Conservation (phyloP, 2,329 filamentous ascomycete genomes). For the Fusarium sp. region DNA sequence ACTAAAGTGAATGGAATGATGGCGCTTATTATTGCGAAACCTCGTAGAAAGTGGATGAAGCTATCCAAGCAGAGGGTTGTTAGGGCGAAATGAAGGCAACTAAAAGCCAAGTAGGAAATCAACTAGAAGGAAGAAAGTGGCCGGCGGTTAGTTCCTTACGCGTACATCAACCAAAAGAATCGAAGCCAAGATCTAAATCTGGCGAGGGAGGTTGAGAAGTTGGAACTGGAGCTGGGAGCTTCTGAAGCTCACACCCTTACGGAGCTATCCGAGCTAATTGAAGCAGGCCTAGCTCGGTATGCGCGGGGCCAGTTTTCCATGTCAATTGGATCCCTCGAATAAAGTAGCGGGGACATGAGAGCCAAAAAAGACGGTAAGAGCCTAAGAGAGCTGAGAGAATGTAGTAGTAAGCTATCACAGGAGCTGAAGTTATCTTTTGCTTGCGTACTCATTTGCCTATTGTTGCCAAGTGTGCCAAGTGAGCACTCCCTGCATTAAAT, state of each 20-base stretch:
- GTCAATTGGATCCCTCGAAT: constrained; percentile 6
- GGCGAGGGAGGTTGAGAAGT: background rate
- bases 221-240: background rate
- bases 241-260: background rate
- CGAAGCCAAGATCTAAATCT: constrained; percentile 4
- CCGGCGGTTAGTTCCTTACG: background rate
- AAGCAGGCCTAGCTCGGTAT: background rate
- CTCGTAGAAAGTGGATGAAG: background rate
- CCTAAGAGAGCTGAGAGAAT: background rate
- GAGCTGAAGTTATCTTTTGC: background rate
- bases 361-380: constrained; percentile 3
- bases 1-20: constrained; percentile 4
- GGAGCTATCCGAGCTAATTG: constrained; percentile 1
- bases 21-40: constrained; percentile 5
- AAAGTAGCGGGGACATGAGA: background rate
- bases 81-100: background rate
- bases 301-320: background rate
- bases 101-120: background rate
- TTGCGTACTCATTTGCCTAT: background rate
- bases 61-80: background rate
- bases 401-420: constrained; percentile 5
- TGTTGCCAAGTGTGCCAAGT: background rate
- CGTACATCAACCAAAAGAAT: background rate
- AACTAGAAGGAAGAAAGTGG: background rate
- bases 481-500: background rate